Evolutionary conservation across 2,329 filamentous ascomycete species (phyloP), one percentile per base, ranked within the genome.

Genomic region (Penicillium sp.): DNA sequence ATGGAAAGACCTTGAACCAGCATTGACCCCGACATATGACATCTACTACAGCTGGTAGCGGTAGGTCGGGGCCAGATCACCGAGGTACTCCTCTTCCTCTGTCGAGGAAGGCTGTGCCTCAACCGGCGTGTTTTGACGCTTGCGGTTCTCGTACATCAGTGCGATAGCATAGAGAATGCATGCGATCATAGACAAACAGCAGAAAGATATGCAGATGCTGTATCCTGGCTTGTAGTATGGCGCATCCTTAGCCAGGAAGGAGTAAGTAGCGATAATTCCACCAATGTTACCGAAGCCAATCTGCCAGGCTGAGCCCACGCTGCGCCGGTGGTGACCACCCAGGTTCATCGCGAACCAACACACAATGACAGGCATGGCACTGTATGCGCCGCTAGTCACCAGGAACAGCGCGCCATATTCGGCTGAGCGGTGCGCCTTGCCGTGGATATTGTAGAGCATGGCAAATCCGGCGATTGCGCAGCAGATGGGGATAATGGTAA

Each of bases 291-390:
- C 90, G 65, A 92, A 91, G 0, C 88, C 88, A 45, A 93, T 82
- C 73, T 92, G 90, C 88, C 88, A 92, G 0, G 88, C 90, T 8
- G 86, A 86, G 12, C 90, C 90, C 15, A 92, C 84, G 8, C 87
- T 83, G 45, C 90, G 82, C 3, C 89, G 83, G 58, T 88, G 88
- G 71, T 92, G 90, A 0, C 89, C 90, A 2, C 86, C 86, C 1
- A 92, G 79, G 67, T 92, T 93, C 86, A 92, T 91, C 67, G 88
- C 89, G 75, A 89, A 92, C 90, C 90, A 93, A 73, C 89, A 92
- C 7, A 92, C 85, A 45, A 92, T 86, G 34, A 96, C 88, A 0
- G 94, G 92, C 89, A 96, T 93, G n/a, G 92, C 91, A 0, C 87
- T 88, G 76, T 96, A 97, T 0, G 86, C 84, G 52, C 91, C 91